These are phyloP conservation scores for Rhodotorula babjevae DNA, from an alignment of 768 basidiomycete genomes.

Conservation along the genomic window DNA sequence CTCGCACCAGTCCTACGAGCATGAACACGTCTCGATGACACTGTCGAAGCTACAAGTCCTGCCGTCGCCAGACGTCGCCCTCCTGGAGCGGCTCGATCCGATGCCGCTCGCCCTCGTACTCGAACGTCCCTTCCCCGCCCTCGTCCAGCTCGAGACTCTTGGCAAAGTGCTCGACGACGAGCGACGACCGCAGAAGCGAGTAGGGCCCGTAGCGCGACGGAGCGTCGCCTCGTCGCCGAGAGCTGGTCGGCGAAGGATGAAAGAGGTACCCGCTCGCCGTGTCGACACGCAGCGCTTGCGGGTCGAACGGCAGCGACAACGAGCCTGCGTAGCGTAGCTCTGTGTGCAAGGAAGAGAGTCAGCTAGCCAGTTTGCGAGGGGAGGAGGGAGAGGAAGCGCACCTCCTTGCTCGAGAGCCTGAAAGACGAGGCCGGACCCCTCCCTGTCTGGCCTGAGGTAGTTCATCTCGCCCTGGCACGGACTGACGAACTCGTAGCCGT, in stretches of 20 bases:
- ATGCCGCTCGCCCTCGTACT: conserved; percentile 5
- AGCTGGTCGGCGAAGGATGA: conserved; percentile 28
- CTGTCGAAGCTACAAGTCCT: neutral
- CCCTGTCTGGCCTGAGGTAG: conserved; percentile 17
- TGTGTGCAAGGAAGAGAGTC: neutral
- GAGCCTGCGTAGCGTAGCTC: conserved; percentile 29
- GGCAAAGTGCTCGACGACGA: conserved; percentile 28
- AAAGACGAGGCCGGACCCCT: conserved; percentile 37
- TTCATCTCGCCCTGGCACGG: conserved; percentile 33
- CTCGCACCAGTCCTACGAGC: no score
- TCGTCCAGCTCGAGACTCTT: conserved; percentile 23
- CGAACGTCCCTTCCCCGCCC: neutral
- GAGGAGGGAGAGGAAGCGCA: neutral
- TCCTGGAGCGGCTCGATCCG: neutral
- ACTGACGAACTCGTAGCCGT: conserved; percentile 33
- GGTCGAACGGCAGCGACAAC: conserved; percentile 19
- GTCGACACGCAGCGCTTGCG: conserved; percentile 17
- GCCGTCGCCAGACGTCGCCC: conserved; percentile 12
- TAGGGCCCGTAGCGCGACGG: conserved; percentile 25
- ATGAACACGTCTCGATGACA: neutral
- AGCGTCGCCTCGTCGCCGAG: neutral
- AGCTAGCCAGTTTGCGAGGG: no score
- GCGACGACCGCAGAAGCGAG: conserved; percentile 32
- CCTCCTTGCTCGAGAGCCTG: conserved; percentile 19
- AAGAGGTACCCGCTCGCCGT: conserved; percentile 30